phyloP scores from a whole-genome alignment of 2,329 filamentous ascomycete genomes.

The Colletotrichum brevisporum region DNA sequence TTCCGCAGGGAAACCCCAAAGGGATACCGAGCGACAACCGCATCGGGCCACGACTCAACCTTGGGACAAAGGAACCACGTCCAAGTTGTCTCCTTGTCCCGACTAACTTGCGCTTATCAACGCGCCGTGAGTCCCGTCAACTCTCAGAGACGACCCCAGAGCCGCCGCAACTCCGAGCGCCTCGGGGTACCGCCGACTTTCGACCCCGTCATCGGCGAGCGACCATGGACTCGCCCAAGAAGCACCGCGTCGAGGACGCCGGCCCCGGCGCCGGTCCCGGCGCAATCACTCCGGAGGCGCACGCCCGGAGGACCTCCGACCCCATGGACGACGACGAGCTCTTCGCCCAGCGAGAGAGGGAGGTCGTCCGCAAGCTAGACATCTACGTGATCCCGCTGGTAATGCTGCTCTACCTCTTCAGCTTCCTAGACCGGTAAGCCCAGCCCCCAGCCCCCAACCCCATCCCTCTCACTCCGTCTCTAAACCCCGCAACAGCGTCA shows the following conservation, averaged over 20 bases:
- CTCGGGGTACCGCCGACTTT: too few species aligned
- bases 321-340: conserved; percentile 28
- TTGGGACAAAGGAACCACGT: background rate
- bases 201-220: background rate
- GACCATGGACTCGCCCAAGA: conserved; percentile 21
- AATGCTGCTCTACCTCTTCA: conserved; percentile 80
- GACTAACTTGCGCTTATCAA: too few species aligned
- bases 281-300: conserved; percentile 12
- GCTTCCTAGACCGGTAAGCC: conserved; percentile 78
- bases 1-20: background rate
- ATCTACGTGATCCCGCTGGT: conserved; percentile 74
- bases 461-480: background rate
- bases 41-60: background rate
- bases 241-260: conserved; percentile 11
- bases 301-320: background rate
- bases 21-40: too few species aligned
- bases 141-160: too few species aligned
- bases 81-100: too few species aligned
- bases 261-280: conserved; percentile 14
- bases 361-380: conserved; percentile 76
- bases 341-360: conserved; percentile 58
- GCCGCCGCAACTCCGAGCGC: too few species aligned
- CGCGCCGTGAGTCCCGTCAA: too few species aligned
- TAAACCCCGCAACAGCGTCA: conserved; percentile 14
- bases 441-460: conserved; percentile 37